These are phyloP conservation scores for Sanguinoderma infundibulare DNA, from an alignment of 1,284 basidiomycete species.

Conservation along the genomic window DNA sequence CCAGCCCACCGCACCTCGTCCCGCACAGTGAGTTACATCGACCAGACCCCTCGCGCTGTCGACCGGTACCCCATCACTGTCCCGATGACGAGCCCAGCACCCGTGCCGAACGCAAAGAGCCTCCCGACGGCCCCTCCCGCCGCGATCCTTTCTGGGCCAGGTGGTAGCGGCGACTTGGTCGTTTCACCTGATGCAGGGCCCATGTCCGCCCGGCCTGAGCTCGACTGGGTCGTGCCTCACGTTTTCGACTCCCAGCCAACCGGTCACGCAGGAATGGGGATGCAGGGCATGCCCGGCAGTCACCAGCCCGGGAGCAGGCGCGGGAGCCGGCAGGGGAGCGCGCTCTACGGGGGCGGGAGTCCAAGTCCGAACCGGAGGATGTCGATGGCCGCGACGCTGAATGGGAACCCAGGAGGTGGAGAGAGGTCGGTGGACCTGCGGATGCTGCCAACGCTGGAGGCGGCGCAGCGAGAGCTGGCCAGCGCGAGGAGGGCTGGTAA, in stretches of 20 bases:
- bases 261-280: not conserved
- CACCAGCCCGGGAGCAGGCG: not conserved
- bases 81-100: not conserved
- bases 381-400: slow-evolving; percentile 6
- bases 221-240: slow-evolving; percentile 20
- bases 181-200: not conserved
- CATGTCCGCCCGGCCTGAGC: slow-evolving; percentile 10
- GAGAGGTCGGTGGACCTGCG: slow-evolving; percentile 36
- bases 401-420: not conserved
- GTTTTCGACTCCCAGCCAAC: not conserved
- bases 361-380: slow-evolving; percentile 1
- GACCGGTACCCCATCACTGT: slow-evolving; percentile 13
- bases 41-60: slow-evolving; percentile 2
- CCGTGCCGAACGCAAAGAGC: not conserved
- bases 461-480: slow-evolving; percentile 32
- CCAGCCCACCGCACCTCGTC: not conserved
- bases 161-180: not conserved
- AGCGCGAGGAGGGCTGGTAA: slow-evolving; percentile 31
- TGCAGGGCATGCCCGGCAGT: not conserved
- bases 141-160: not conserved
- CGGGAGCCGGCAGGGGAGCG: not conserved
- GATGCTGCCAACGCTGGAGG: slow-evolving; percentile 36
- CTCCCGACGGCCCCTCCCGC: slow-evolving; percentile 1
- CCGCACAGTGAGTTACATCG: slow-evolving; percentile 14
- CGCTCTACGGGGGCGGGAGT: not conserved